phyloP scores from a whole-genome alignment of 306 rosid genomes.

The Hylodesmum podocarpum region DNA sequence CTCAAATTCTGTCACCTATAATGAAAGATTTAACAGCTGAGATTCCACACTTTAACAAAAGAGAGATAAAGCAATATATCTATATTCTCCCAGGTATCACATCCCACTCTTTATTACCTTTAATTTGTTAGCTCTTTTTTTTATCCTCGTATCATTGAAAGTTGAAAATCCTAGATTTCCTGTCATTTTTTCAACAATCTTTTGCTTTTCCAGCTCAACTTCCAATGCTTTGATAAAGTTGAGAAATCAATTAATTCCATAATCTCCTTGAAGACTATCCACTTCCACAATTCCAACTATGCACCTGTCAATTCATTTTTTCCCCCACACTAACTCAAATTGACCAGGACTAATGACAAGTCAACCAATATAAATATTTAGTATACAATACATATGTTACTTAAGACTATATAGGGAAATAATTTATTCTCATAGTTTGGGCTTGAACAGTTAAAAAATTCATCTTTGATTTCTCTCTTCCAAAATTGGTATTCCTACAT shows the following conservation, averaged over 20 bases:
- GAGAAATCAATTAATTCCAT: not conserved
- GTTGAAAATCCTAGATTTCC: not conserved
- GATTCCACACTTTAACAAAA: not conserved
- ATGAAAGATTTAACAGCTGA: not conserved
- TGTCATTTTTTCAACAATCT: not conserved
- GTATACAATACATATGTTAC: not conserved
- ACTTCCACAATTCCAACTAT: slow-evolving; percentile 9
- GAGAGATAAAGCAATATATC: not conserved
- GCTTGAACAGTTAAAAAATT: not conserved
- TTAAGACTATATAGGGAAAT: not conserved
- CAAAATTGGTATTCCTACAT: slow-evolving; percentile 7
- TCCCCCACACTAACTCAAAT: not conserved
- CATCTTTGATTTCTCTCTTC: not conserved
- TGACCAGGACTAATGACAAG: not conserved
- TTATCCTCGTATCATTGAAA: not conserved
- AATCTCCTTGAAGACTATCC: not conserved
- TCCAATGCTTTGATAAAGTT: not conserved
- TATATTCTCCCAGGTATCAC: not conserved
- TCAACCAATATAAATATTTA: not conserved
- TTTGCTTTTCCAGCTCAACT: slow-evolving; percentile 5
- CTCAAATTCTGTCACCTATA: not conserved
- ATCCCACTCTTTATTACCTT: not conserved
- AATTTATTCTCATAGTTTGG: not conserved
- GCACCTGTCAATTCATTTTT: not conserved
- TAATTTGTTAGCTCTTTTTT: not conserved